Base-by-base conservation (phyloP, 331 rosid genomes). In the Ulmus americana region DNA sequence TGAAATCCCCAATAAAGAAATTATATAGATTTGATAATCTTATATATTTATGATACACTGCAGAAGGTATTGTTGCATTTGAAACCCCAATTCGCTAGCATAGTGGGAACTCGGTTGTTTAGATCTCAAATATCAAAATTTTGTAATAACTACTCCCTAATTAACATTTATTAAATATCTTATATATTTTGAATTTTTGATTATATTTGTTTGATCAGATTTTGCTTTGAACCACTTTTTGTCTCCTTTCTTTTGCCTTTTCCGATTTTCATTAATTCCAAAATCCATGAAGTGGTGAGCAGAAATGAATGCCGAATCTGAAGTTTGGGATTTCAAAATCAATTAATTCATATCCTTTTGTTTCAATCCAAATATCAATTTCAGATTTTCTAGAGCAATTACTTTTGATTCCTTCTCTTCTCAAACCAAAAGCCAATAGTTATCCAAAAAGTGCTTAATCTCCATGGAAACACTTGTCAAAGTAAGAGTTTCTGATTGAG, bases 101-200 rank as follows among this genome's bases (percentile, higher is more conserved):
- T 5, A 41, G 59, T 11, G 65, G 65, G 61, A 58, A 38, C 48
- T 15, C 12, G 52, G 65, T 58, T 68, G 54, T 48, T 63, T 63
- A 63, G 57, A 63, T 63, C 68, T 63, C 28, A 48, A 28, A 38
- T 46, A 63, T 46, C 68, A 49, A 47, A 28, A 46, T 63, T 47
- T 63, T 61, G 12, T 57, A 57, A 57, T 12, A 10, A 57, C n/a
- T 6, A 4, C 18, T 39, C 39, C 13, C 5, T 28, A 28, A 28
- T 28, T 28, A 28, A 28, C 0, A 28, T 28, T 28, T 28, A 28
- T 28, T 28, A 28, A 28, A 28, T 28, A 28, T 2, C 35, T 28
- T 28, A 28, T 28, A 28, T 28, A 28, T 28, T 28, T 28, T 28
- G 35, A 28, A 28, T 28, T 28, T 3, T 28, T 28, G 1, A 28